Evolutionary conservation across 495 filamentous ascomycete species (phyloP).

Genomic region (Cercophora scortea): DNA sequence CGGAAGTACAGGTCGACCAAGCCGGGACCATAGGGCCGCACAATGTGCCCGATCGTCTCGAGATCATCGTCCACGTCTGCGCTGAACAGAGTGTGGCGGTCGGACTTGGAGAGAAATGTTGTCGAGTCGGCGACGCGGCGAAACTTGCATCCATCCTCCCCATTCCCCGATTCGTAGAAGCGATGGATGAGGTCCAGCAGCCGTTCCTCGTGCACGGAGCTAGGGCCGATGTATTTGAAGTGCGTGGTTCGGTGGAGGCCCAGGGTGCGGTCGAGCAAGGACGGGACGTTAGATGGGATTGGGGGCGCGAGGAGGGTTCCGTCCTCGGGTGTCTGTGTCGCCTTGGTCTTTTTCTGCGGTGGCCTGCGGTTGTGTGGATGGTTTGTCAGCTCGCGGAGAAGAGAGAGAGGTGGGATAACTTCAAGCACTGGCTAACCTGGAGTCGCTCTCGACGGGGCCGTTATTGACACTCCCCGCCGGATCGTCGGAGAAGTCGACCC

Average conservation of each 20-base stretch:
- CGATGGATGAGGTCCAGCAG: constrained; percentile 41
- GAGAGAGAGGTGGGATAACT: background rate
- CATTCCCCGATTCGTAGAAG: constrained; percentile 22
- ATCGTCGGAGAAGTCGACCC: constrained; percentile 7
- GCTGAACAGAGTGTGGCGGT: constrained; percentile 34
- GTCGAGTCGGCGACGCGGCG: constrained; percentile 57
- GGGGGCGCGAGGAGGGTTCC: background rate
- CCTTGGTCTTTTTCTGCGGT: constrained; percentile 11
- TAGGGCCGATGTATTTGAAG: constrained; percentile 34
- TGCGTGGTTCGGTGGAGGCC: constrained; percentile 35
- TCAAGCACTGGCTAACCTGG: background rate
- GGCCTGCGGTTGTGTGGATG: background rate
- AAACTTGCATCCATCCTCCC: constrained; percentile 38
- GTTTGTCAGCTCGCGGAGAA: background rate
- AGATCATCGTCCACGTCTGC: constrained; percentile 45
- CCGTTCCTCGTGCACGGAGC: constrained; percentile 44
- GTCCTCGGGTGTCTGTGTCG: constrained; percentile 7
- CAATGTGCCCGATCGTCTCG: constrained; percentile 57
- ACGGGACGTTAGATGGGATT: constrained; percentile 9
- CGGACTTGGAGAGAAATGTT: constrained; percentile 57
- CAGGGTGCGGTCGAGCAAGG: constrained; percentile 34
- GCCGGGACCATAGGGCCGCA: constrained; percentile 59
- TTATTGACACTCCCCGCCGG: background rate
- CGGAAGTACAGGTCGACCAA: constrained; percentile 68
- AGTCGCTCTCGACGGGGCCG: constrained; percentile 1